Base-by-base conservation (phyloP, 1,284 basidiomycete genomes). In the Tremellales sp. region DNA sequence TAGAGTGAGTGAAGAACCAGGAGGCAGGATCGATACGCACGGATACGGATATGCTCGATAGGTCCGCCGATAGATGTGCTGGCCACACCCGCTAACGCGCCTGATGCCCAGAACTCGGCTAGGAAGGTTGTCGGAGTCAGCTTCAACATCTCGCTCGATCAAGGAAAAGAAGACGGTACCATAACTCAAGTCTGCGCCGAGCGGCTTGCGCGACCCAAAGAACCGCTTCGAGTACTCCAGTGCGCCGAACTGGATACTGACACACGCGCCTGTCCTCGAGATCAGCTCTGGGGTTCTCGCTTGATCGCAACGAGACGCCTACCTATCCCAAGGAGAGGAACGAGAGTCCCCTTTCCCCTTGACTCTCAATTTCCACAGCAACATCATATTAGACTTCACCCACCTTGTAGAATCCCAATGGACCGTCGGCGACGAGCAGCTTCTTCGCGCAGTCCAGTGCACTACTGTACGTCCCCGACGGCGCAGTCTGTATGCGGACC, bases 1-100 rank as follows among this genome's bases (percentile, higher is more conserved):
- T 16, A 39, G 19, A 18, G 22, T 12, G 18, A 18, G 16, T 13
- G 19, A 43, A 22, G 16, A 19, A 28, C 21, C 16, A 5, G 25
- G 31, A n/a, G 13, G 4, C 6, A 16, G 10, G 32, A 26, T 10
- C 12, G 0, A 56, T 51, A 78, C 87, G 66, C 58, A 85, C 93
- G 86, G 61, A 97, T 97, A 77, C 94, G 87, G 62, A 97, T 91
- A 67, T 97, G 92, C 72, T 98, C 94, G 12, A 98, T 91, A 2
- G 94, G 94, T 2, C 91, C 90, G 0, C 92, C 93, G 16, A 97
- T 88, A 46, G 93, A 78, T 35, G 87, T 85, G 68, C 97, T 98
- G 13, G 90, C 86, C 19, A 97, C 71, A 28, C 94, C 93, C 21
- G 92, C 93, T 25, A 81, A 74, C 2, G 89, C 82, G 54, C 93